Evolutionary conservation across 2,329 filamentous ascomycete species (phyloP), one percentile per base, ranked within the genome.

Genomic region (Stagonosporopsis cucurbitacearum): DNA sequence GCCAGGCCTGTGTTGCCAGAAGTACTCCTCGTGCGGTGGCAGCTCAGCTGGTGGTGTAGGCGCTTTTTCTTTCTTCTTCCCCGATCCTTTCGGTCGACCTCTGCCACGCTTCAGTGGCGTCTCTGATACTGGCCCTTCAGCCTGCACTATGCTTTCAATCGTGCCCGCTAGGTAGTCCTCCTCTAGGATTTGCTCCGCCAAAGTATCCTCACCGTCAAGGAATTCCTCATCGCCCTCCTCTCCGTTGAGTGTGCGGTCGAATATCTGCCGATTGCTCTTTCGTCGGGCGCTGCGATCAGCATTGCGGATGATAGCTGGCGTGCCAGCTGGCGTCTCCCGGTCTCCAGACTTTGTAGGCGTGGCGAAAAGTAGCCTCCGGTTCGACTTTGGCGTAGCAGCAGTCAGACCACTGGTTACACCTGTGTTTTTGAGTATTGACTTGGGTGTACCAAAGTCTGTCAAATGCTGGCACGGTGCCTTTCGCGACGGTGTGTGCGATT

Each of bases 1-100:
- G 2, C 91, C 92, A 0, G 91, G 87, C 43, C 91, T 88, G 72
- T 96, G 97, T 70, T 98, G 91, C 70, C 89, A 91, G 75, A 99
- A 98, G 79, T 96, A 99, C 63, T 90, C 85, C 74, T 98, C 95
- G 70, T 97, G 91, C 0, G 93, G 83, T 5, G 93, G 90, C 2
- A 98, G 82, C 66, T 96, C 86, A 48, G 86, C 84, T 17, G 94
- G 91, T 3, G 92, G 92, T 5, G 90, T 92, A 1, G 90, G 90
- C 6, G 90, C 91, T 53, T 85, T 86, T 66, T 86, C 85, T 61
- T 85, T 71, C 63, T 60, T 63, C 56, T 65, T 68, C n/a, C 62
- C 64, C 9, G 66, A 68, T 20, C 66, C 66, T 37, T 69, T 69
- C 11, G 66, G 66, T 23, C 79, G 73, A 25, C 80, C 78, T 69